Evolutionary conservation across 1,139 yeast genomes (phyloP), one percentile per base, ranked within the genome.

Genomic region (Oligophagozyma castellii): DNA sequence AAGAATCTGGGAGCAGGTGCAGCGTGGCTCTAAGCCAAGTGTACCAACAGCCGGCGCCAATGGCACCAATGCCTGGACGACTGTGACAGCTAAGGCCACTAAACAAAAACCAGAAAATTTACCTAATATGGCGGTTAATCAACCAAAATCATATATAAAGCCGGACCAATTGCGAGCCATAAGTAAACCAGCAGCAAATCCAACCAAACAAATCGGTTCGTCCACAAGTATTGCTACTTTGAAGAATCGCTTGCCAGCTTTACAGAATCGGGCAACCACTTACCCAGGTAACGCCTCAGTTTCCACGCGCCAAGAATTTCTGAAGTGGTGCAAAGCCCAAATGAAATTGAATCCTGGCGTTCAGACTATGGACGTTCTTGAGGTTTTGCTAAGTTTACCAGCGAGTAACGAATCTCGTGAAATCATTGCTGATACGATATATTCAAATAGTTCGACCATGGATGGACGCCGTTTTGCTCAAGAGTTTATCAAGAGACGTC

Each of bases 401-500:
- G 58, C 70, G 23, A 70, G 72, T 27, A 44, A 63, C 5, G 95
- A 84, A 42, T 73, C 93, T 1, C 63, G 67, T 28, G 93, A 77
- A 51, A 80, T 89, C 49, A 84, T 89, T 48, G 76, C 94, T 3
- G 98, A 89, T 51, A 81, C 95, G 10, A 74, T 89, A 36, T 86
- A 84, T 56, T 73, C 92, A 28, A 80, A 89, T 40, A 80, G 95
- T 16, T 70, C 92, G 2, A 78, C 92, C 2, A 75, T 89, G 81
- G 95, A 89, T 51, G 98, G 96, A 14, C 73, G 95, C 51, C 67
- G 94, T 39, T 89, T 86, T 61, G 93, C 96, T 1, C 72, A 69
- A 35, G 98, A 89, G 48, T 89, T 89, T 52, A 61, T 78, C 52
- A 79, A 77, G 57, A 73, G 79, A 50, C 75, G 92, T 48, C 65